Conservation (phyloP, 805 yeast species). For the Jamesozyma jinghongensis region DNA sequence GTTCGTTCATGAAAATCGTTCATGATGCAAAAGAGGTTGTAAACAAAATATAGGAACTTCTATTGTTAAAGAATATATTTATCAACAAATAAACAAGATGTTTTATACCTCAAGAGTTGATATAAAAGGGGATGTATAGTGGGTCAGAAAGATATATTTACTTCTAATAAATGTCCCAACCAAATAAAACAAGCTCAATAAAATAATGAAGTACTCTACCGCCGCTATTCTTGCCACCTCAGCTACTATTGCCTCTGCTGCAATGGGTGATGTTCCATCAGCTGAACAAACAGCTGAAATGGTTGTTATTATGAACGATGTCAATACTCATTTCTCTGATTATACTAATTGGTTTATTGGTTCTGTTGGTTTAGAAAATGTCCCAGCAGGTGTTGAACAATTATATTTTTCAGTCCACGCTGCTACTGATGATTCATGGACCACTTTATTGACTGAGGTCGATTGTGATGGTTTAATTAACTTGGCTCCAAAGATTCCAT, state of each 20-base stretch:
- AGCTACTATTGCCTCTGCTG: conserved; percentile 2
- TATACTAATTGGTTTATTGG: conserved; percentile 5
- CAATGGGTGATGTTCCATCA: neutral
- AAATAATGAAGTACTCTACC: neutral
- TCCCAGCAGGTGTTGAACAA: conserved; percentile 10
- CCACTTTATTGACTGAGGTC: conserved; percentile 22
- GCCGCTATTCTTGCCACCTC: neutral
- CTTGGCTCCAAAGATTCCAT: conserved; percentile 28
- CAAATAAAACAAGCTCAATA: too few relatives aligned
- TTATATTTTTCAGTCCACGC: conserved; percentile 16
- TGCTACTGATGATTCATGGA: conserved; percentile 30
- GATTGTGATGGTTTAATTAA: conserved; percentile 19
- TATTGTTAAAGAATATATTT: too few relatives aligned
- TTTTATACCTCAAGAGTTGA: too few relatives aligned
- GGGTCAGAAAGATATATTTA: too few relatives aligned
- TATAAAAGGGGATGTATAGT: too few relatives aligned
- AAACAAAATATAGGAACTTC: too few relatives aligned
- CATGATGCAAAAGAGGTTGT: too few relatives aligned
- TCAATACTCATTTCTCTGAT: conserved; percentile 8
- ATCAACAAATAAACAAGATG: too few relatives aligned
- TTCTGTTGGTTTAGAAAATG: conserved; percentile 1
- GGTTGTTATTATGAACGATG: conserved; percentile 12
- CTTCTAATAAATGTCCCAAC: too few relatives aligned
- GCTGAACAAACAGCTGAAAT: conserved; percentile 9
- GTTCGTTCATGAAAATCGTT: too few relatives aligned